These are phyloP conservation scores for Phlyctochytrium arcticum DNA, from an alignment of 192 early-diverging fungal genomes.

Conservation along the genomic window DNA sequence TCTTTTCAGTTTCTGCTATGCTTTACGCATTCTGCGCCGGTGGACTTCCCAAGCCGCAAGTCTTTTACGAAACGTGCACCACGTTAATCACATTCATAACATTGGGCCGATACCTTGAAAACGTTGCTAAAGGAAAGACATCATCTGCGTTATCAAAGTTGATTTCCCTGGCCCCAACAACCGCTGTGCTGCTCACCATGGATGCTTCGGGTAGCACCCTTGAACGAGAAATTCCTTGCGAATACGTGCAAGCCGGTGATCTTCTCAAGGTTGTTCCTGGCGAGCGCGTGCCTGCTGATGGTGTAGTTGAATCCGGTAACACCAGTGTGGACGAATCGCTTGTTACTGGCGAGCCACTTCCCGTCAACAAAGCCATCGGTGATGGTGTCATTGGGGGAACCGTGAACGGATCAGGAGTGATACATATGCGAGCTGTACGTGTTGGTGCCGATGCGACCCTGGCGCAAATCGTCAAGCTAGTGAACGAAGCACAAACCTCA, in stretches of 20 bases:
- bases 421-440: conserved; percentile 77
- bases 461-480: conserved; percentile 86
- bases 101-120: conserved; percentile 90
- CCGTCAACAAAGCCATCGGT: conserved; percentile 66
- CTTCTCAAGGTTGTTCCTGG: conserved; percentile 84
- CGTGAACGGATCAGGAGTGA: conserved; percentile 83
- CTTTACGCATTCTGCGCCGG: conserved; percentile 38
- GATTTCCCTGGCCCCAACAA: conserved; percentile 78
- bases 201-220: conserved; percentile 23
- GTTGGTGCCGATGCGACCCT: conserved; percentile 90
- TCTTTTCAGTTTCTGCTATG: conserved; percentile 77
- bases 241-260: conserved; percentile 84
- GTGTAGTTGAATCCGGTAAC: conserved; percentile 64
- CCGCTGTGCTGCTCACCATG: conserved; percentile 46
- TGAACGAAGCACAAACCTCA: conserved; percentile 88
- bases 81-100: conserved; percentile 92
- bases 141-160: conserved; percentile 84
- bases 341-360: conserved; percentile 87
- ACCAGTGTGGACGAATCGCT: conserved; percentile 88
- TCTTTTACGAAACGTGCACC: conserved; percentile 91
- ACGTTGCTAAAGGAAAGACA: conserved; percentile 91
- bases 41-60: conserved; percentile 53
- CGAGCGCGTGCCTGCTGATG: conserved; percentile 91
- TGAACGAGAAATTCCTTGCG: conserved; percentile 76
- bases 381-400: conserved; percentile 86